A percentile compares a stretch with the other conserved stretches of the same genome.
Conservation (phyloP, 2,329 filamentous ascomycete genomes). For the Triangularia setosa region DNA sequence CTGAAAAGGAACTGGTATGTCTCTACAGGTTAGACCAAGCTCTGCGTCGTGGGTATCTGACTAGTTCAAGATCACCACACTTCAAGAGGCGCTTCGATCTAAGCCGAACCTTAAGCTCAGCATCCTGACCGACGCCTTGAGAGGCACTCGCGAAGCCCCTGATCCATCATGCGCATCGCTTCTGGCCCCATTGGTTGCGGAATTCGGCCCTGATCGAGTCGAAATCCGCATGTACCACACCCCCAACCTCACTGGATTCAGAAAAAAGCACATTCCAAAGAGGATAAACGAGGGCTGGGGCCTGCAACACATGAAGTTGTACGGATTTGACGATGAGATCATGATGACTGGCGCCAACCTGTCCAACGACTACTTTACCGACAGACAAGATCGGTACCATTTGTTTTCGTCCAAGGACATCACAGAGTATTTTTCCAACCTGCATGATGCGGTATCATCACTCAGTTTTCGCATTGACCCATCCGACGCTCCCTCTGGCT, state of each 20-base stretch:
- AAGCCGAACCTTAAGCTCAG: slow-evolving; percentile 79
- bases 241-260: slow-evolving; percentile 83
- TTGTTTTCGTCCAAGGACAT: slow-evolving; percentile 76
- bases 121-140: slow-evolving; percentile 84
- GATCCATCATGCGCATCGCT: slow-evolving; percentile 83
- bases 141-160: slow-evolving; percentile 87
- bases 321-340: slow-evolving; percentile 91
- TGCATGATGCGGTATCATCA: slow-evolving; percentile 73
- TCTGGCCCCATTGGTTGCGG: slow-evolving; percentile 73
- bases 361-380: slow-evolving; percentile 91
- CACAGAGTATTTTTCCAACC: slow-evolving; percentile 73
- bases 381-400: slow-evolving; percentile 92
- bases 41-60: neutral
- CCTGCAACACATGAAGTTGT: slow-evolving; percentile 97
- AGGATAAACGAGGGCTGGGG: slow-evolving; percentile 98
- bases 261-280: slow-evolving; percentile 78
- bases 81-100: slow-evolving; percentile 68
- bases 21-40: no score
- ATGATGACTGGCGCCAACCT: slow-evolving; percentile 78
- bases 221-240: slow-evolving; percentile 98
- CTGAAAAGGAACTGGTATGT: slow-evolving; percentile 75
- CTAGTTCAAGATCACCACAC: slow-evolving; percentile 59
- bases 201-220: slow-evolving; percentile 80
- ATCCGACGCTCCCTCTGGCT: slow-evolving; percentile 50
- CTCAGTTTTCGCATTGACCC: slow-evolving; percentile 80